Base-by-base conservation (phyloP, 2,329 filamentous ascomycete species). In the Aureobasidium musti region DNA sequence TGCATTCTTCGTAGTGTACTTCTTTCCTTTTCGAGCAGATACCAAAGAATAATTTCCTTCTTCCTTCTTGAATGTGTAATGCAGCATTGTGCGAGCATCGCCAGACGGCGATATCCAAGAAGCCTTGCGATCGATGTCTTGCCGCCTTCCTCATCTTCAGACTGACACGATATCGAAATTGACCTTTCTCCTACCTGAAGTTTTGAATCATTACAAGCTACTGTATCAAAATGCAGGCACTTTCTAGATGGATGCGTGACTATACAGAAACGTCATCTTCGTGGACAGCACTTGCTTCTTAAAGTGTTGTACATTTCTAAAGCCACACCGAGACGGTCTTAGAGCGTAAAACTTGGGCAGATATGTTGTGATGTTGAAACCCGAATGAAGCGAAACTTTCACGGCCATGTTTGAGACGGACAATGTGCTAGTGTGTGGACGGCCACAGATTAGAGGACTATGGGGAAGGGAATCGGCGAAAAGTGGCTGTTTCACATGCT, bases 1-100 rank as follows among this genome's bases (percentile, higher is more conserved):
- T 54, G 37, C 59, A 35, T 56, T 52, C 49, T 49, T 64, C 37
- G 61, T 54, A 33, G 49, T 64, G 61, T 64, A 64, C 47, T 64
- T 64, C 54, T 63, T 52, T 19, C 45, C 47, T 41, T 54, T 54
- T 45, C 8, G 37, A 65, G 45, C 63, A 53, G 43, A 65, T 41
- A 65, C 54, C 61, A 60, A 21, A 56, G 39, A 39, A 64, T 54
- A 64, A 64, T 45, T 53, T 7, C 26, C 26, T 54, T 64, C 11
- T 54, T 45, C 26, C 39, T 21, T 14, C 8, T 19, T 8, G 23
- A 21, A 2, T 21, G n/a, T 37, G 50, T 13, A 30, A 39, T 17
- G n/a, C 52, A 21, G 21, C 13, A 28, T 17, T 7, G 19, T 19
- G 47, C 30, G 54, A 26, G 39, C 23, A 30, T 23, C 5, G 47